Conservation (phyloP, 225 moss, liverwort and hornwort species). For the Thuidium tamariscinum region DNA sequence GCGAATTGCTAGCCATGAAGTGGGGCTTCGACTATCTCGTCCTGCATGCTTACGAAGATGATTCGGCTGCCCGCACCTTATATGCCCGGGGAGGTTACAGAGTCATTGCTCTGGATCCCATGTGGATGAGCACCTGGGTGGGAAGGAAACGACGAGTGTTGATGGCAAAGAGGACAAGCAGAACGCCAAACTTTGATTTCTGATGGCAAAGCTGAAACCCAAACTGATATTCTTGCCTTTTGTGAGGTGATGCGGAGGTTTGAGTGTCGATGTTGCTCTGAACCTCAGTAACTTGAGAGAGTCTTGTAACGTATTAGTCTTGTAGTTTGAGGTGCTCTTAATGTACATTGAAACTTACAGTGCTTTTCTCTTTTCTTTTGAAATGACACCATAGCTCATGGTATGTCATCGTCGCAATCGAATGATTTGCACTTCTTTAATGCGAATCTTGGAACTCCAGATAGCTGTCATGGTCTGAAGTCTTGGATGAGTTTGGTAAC, state of each 20-base stretch:
- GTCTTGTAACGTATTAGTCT: conserved; percentile 18
- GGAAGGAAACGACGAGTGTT: conserved; percentile 75
- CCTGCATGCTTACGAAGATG: conserved; percentile 92
- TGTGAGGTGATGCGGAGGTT: neutral
- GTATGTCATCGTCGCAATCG: neutral
- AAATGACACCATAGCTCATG: neutral
- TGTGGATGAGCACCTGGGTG: conserved; percentile 79
- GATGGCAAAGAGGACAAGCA: conserved; percentile 62
- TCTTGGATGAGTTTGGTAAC: neutral
- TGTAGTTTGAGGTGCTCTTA: neutral
- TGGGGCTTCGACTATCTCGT: conserved; percentile 84
- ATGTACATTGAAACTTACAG: conserved; percentile 3
- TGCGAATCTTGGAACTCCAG: neutral
- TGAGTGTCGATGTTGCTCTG: neutral
- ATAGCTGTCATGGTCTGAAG: neutral
- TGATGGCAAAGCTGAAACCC: conserved; percentile 24
- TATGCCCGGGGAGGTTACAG: conserved; percentile 75
- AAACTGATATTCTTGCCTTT: neutral
- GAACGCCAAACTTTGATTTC: conserved; percentile 25
- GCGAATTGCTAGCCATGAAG: conserved; percentile 57
- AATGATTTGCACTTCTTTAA: neutral
- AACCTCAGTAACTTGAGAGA: neutral
- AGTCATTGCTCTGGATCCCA: conserved; percentile 56
- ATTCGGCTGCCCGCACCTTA: conserved; percentile 61
- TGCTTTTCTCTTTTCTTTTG: neutral